A percentile compares a stretch with the other conserved stretches of the same genome.
Conservation (phyloP, 345 rosid genomes). For the Gossypium anomalum region DNA sequence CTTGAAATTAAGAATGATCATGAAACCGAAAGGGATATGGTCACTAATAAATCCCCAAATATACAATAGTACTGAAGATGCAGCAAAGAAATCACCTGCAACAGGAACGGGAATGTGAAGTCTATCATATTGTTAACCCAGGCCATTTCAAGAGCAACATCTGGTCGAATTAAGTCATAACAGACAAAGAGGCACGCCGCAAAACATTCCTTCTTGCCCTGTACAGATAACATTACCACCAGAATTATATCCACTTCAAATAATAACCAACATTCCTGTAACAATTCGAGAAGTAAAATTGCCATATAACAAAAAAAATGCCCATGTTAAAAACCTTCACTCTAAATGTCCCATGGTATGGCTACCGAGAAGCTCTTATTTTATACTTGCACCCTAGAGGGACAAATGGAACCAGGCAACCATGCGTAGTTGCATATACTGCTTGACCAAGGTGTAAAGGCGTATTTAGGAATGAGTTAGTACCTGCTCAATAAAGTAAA, state of each 20-base stretch:
- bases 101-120: slow-evolving; percentile 83
- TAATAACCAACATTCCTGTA: background rate
- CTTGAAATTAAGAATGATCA: background rate
- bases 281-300: background rate
- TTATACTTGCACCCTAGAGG: background rate
- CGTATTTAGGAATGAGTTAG: background rate
- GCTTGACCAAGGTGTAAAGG: background rate
- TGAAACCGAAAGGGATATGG: background rate
- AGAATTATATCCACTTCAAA: background rate
- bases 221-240: slow-evolving; percentile 18
- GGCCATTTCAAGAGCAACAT: slow-evolving; percentile 82
- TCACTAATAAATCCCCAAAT: background rate
- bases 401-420: background rate
- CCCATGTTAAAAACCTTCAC: background rate
- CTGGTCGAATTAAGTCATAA: slow-evolving; percentile 77
- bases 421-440: background rate
- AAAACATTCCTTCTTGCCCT: slow-evolving; percentile 94
- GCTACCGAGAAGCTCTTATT: background rate
- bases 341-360: background rate
- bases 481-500: slow-evolving; percentile 95
- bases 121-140: slow-evolving; percentile 91
- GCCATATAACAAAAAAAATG: background rate
- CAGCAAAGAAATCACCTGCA: slow-evolving; percentile 45
- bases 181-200: slow-evolving; percentile 94
- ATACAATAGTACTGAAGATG: background rate